A percentile compares a stretch with the other conserved stretches of the same genome.
Evolutionary conservation across 495 filamentous ascomycete genomes (phyloP).

Genomic region (Trichoderma reesei): DNA sequence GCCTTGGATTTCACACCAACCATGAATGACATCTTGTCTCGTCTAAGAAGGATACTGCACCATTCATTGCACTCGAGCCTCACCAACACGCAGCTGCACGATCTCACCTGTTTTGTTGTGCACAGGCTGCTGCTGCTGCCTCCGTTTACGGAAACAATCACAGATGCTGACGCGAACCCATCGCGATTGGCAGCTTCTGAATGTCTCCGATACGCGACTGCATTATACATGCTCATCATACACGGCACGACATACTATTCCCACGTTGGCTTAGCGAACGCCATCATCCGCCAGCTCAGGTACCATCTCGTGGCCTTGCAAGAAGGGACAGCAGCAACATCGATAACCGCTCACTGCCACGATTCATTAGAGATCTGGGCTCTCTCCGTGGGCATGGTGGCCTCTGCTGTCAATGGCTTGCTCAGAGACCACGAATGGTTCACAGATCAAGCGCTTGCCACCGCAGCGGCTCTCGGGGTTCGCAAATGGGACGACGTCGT

Average conservation of each 20-base stretch:
- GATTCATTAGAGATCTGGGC: slow-evolving; percentile 31
- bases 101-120: slow-evolving; percentile 40
- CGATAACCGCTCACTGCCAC: no score
- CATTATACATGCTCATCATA: slow-evolving; percentile 41
- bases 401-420: slow-evolving; percentile 26
- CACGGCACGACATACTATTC: slow-evolving; percentile 44
- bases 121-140: slow-evolving; percentile 33
- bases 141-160: no score
- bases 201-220: slow-evolving; percentile 34
- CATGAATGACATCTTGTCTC: slow-evolving; percentile 30
- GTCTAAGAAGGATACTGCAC: slow-evolving; percentile 33
- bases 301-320: slow-evolving; percentile 19
- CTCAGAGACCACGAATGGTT: slow-evolving; percentile 27
- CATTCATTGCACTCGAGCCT: slow-evolving; percentile 18
- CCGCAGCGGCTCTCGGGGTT: slow-evolving; percentile 18
- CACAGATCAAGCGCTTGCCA: not conserved
- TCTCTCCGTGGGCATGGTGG: slow-evolving; percentile 29
- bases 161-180: not conserved
- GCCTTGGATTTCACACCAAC: slow-evolving; percentile 21
- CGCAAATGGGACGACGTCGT: slow-evolving; percentile 20
- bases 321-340: slow-evolving; percentile 4
- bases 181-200: slow-evolving; percentile 25
- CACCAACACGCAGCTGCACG: slow-evolving; percentile 34
- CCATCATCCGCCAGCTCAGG: slow-evolving; percentile 24
- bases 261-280: slow-evolving; percentile 31